Evolutionary conservation across 352 stramenopile species (phyloP).

Genomic region (Phytophthora pistaciae): DNA sequence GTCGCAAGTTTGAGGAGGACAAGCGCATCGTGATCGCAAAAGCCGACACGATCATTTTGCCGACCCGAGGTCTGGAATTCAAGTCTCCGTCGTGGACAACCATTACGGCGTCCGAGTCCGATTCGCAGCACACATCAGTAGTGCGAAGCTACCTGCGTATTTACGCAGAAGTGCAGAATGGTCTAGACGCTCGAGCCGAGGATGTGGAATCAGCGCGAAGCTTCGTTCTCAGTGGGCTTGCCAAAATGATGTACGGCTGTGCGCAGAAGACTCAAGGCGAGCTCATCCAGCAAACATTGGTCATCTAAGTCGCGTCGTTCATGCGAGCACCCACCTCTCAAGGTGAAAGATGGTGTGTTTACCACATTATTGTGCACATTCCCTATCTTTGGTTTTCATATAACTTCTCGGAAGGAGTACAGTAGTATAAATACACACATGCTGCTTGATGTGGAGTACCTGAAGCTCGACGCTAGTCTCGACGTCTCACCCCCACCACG

Average conservation of each 20-base stretch:
- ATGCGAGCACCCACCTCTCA: neutral
- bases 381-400: too few species aligned
- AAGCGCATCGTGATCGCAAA: slow-evolving; percentile 26
- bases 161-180: neutral
- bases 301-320: neutral
- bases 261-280: neutral
- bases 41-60: slow-evolving; percentile 23
- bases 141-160: neutral
- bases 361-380: too few species aligned
- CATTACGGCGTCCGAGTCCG: neutral
- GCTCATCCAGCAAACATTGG: neutral
- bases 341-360: too few species aligned
- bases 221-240: neutral
- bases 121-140: neutral
- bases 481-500: neutral
- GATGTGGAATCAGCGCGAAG: neutral
- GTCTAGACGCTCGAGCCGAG: neutral
- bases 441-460: neutral
- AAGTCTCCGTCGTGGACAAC: neutral
- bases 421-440: neutral
- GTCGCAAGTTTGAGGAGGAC: slow-evolving; percentile 27
- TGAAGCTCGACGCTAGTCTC: neutral
- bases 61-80: slow-evolving; percentile 11
- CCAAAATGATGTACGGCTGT: neutral
- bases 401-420: too few species aligned